phyloP scores from a whole-genome alignment of 768 basidiomycete genomes.

The Hemileccinum impolitum region DNA sequence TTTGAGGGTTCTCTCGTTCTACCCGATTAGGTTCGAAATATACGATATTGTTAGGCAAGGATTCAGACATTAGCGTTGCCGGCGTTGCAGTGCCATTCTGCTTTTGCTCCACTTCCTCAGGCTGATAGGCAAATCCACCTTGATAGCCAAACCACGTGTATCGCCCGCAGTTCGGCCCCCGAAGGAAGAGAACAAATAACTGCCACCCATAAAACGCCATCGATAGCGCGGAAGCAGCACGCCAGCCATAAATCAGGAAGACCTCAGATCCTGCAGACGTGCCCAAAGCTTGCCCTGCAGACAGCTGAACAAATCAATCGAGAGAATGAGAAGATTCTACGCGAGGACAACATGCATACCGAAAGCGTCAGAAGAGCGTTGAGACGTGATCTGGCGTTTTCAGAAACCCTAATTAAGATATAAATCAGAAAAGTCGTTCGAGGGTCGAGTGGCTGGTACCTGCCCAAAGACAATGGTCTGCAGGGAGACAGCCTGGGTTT shows the following conservation, averaged over 20 bases:
- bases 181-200: conserved; percentile 32
- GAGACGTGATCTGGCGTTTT: conserved; percentile 23
- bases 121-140: conserved; percentile 40
- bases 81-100: background rate
- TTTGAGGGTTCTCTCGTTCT: background rate
- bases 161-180: conserved; percentile 37
- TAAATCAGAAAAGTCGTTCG: background rate
- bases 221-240: conserved; percentile 29
- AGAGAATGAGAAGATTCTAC: background rate
- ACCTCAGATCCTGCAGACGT: conserved; percentile 38
- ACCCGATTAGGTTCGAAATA: background rate
- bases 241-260: conserved; percentile 40
- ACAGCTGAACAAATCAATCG: conserved; percentile 12
- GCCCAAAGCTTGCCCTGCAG: conserved; percentile 41
- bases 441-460: background rate
- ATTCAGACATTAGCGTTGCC: background rate
- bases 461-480: conserved; percentile 23
- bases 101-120: background rate
- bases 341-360: conserved; percentile 10
- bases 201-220: conserved; percentile 35
- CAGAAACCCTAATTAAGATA: conserved; percentile 21
- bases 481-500: conserved; percentile 37
- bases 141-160: conserved; percentile 58
- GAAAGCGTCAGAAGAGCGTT: conserved; percentile 28
- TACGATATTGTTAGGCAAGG: background rate